These are phyloP conservation scores for Gossypium raimondii DNA, from an alignment of 345 rosid species.

Conservation along the genomic window DNA sequence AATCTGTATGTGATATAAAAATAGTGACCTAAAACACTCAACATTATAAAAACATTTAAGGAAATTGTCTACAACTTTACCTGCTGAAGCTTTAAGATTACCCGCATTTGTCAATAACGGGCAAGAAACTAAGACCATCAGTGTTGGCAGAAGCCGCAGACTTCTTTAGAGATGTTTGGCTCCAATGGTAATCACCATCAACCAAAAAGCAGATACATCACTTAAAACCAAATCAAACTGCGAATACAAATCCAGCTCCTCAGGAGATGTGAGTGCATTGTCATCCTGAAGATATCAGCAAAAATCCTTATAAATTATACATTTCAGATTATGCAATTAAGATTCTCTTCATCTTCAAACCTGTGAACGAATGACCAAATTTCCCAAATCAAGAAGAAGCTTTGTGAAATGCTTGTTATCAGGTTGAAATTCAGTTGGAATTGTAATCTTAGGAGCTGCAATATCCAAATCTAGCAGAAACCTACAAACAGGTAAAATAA, in stretches of 20 bases:
- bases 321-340: slow-evolving; percentile 5
- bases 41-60: slow-evolving; percentile 3
- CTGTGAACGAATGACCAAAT: slow-evolving; percentile 81
- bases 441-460: slow-evolving; percentile 96
- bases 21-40: slow-evolving; percentile 15
- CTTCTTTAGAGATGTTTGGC: slow-evolving; percentile 32
- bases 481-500: slow-evolving; percentile 40
- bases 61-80: slow-evolving; percentile 34
- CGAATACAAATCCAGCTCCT: slow-evolving; percentile 69
- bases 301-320: slow-evolving; percentile 12
- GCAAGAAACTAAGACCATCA: slow-evolving; percentile 50
- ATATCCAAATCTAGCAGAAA: slow-evolving; percentile 91
- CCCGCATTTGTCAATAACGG: slow-evolving; percentile 93
- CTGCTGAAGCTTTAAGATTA: slow-evolving; percentile 83
- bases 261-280: slow-evolving; percentile 36
- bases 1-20: slow-evolving; percentile 44
- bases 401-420: slow-evolving; percentile 67
- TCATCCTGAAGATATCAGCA: slow-evolving; percentile 58
- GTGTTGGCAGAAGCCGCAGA: slow-evolving; percentile 30
- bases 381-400: slow-evolving; percentile 92
- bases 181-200: slow-evolving; percentile 91
- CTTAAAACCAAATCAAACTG: slow-evolving; percentile 88
- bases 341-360: slow-evolving; percentile 30
- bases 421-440: slow-evolving; percentile 88
- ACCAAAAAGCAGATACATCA: slow-evolving; percentile 87